Evolutionary conservation across 805 yeast species (phyloP).

Genomic region (Starmerella vaccinii): DNA sequence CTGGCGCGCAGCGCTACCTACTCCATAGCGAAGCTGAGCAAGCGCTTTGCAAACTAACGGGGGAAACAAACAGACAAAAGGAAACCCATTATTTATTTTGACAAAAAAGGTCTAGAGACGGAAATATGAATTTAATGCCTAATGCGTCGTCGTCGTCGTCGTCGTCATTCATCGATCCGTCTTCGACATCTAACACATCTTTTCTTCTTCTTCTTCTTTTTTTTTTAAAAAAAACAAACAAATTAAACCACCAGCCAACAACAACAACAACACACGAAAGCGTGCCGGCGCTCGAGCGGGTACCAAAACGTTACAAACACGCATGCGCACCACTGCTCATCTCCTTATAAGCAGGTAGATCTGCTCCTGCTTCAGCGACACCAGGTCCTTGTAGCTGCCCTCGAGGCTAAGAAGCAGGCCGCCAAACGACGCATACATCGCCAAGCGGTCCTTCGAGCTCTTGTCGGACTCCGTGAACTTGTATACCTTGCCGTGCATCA

Average conservation of each 20-base stretch:
- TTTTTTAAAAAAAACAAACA: neutral
- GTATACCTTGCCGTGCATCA: conserved; percentile 95
- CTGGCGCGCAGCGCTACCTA: conserved; percentile 18
- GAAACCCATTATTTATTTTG: no score
- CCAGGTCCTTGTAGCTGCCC: conserved; percentile 85
- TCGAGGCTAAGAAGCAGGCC: conserved; percentile 88
- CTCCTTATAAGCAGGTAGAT: conserved; percentile 83
- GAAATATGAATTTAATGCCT: no score
- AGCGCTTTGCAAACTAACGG: conserved; percentile 16
- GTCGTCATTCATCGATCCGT: no score
- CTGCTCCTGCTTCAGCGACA: conserved; percentile 85
- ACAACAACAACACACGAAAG: neutral
- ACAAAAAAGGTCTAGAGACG: no score
- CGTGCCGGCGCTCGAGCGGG: no score
- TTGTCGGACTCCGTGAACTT: conserved; percentile 73
- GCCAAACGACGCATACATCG: conserved; percentile 91
- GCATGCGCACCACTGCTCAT: conserved; percentile 26
- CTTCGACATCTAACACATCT: neutral
- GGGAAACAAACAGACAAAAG: no score
- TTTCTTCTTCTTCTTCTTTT: neutral
- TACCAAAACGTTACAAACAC: no score
- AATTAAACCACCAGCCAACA: neutral
- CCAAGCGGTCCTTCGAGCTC: conserved; percentile 42
- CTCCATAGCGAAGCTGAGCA: conserved; percentile 23
- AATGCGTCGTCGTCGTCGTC: no score